A percentile compares a stretch with the other conserved stretches of the same genome.
Evolutionary conservation across 257 asterid species (phyloP).

Genomic region (Fraxinus quadrangulata): DNA sequence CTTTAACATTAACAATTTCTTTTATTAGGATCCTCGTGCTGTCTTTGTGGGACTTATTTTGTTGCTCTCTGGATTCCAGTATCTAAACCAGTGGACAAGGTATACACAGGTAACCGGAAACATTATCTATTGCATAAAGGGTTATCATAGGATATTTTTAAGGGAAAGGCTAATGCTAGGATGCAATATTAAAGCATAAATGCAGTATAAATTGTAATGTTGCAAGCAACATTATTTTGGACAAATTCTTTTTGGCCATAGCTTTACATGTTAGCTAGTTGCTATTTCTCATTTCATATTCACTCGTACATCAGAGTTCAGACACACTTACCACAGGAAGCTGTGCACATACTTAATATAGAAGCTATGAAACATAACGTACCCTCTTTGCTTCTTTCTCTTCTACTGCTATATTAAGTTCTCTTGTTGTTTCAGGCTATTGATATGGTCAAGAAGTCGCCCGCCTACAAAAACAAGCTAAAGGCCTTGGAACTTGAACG

Average conservation of each 20-base stretch:
- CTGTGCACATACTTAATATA: conserved; percentile 17
- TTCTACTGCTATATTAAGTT: conserved; percentile 13
- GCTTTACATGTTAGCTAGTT: background rate
- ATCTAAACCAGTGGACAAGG: conserved; percentile 51
- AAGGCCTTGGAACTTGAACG: conserved; percentile 92
- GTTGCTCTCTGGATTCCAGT: conserved; percentile 49
- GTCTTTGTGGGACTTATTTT: conserved; percentile 53
- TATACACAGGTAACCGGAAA: conserved; percentile 44
- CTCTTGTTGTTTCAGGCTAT: conserved; percentile 63
- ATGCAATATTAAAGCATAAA: background rate
- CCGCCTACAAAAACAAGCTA: conserved; percentile 91
- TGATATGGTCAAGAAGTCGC: conserved; percentile 96
- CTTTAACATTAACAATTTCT: background rate
- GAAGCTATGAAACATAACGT: conserved; percentile 7
- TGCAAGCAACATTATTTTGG: background rate
- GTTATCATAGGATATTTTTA: background rate
- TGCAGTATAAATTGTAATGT: background rate
- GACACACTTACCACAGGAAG: background rate
- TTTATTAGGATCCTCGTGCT: conserved; percentile 51
- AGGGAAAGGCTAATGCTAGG: background rate
- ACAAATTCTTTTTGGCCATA: conserved; percentile 10
- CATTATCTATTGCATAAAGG: background rate
- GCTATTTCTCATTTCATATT: background rate
- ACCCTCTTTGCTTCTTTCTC: conserved; percentile 24
- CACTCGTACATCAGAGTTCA: background rate